Percentiles rank a stretch among this genome's conserved stretches.
Conservation (phyloP, 495 filamentous ascomycete genomes). For the Penicillium pulvis region DNA sequence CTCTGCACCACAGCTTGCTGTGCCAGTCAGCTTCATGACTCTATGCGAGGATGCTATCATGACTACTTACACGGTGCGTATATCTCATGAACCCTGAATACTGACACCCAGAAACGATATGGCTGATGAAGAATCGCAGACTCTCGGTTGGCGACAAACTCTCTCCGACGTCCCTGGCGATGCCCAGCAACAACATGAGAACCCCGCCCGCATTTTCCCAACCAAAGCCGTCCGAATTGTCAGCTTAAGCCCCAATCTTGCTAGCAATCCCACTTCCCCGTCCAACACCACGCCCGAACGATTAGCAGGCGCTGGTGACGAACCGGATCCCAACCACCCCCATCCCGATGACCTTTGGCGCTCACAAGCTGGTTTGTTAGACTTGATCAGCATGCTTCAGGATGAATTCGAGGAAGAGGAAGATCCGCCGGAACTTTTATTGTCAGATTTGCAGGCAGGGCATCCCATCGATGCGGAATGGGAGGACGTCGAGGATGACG, state of each 20-base stretch:
- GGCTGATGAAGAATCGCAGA: slow-evolving; percentile 26
- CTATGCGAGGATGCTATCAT: slow-evolving; percentile 44
- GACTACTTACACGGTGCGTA: slow-evolving; percentile 42
- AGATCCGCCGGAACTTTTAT: slow-evolving; percentile 10
- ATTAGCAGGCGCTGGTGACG: slow-evolving; percentile 1
- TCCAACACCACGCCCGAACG: slow-evolving; percentile 5
- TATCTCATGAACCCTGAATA: neutral
- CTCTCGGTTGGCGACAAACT: slow-evolving; percentile 37
- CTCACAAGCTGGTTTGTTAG: slow-evolving; percentile 30
- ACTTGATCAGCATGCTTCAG: slow-evolving; percentile 35
- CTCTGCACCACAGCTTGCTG: slow-evolving; percentile 37
- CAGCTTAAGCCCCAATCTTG: slow-evolving; percentile 33
- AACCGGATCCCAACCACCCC: slow-evolving; percentile 10
- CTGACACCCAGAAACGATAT: neutral
- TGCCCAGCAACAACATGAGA: slow-evolving; percentile 15
- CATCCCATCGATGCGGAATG: slow-evolving; percentile 20
- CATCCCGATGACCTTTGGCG: slow-evolving; percentile 19
- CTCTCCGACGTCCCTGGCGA: slow-evolving; percentile 23
- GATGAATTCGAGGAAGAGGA: slow-evolving; percentile 28
- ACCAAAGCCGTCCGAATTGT: slow-evolving; percentile 41
- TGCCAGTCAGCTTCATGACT: slow-evolving; percentile 44
- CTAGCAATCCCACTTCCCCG: slow-evolving; percentile 4
- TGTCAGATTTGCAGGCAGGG: slow-evolving; percentile 1
- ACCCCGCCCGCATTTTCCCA: slow-evolving; percentile 37
- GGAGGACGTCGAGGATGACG: slow-evolving; percentile 19